Percentiles rank a stretch among this genome's conserved stretches.
phyloP scores from a whole-genome alignment of 2,329 filamentous ascomycete species.

The Sclerotiophoma versabilis region DNA sequence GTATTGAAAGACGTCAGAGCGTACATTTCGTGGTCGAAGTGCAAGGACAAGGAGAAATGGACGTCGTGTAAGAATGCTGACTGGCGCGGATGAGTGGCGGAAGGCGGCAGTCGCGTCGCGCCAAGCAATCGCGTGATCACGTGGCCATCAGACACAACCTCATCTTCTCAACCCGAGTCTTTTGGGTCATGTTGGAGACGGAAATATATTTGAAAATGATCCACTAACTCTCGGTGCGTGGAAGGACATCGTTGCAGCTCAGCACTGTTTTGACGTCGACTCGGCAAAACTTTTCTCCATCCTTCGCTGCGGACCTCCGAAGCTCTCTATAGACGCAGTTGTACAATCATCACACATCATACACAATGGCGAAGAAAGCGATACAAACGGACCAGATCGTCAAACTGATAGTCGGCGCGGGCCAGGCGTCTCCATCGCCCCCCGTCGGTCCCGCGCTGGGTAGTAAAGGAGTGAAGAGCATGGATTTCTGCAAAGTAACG shows the following conservation, averaged over 20 bases:
- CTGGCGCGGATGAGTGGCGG: conserved; percentile 11
- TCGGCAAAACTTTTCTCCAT: conserved; percentile 9
- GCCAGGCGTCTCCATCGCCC: conserved; percentile 91
- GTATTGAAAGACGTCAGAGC: neutral
- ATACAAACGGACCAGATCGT: conserved; percentile 66
- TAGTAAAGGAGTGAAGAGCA: conserved; percentile 97
- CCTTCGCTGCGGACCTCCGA: conserved; percentile 18
- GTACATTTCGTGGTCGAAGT: conserved; percentile 5
- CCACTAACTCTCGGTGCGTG: neutral
- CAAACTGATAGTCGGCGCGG: conserved; percentile 96
- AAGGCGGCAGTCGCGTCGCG: conserved; percentile 14
- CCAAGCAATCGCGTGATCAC: conserved; percentile 14
- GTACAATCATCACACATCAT: conserved; percentile 7
- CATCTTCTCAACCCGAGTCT: neutral
- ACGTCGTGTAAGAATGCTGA: conserved; percentile 8
- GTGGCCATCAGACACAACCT: neutral
- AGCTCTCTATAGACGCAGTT: conserved; percentile 1
- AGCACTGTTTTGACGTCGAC: neutral
- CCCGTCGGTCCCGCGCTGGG: conserved; percentile 95
- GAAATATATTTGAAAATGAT: neutral
- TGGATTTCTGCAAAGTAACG: conserved; percentile 97
- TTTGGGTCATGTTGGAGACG: neutral
- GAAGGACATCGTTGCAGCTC: neutral
- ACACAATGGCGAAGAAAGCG: conserved; percentile 47
- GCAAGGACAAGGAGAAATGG: neutral